Conservation (phyloP, 345 rosid genomes). For the Linum usitatissimum region DNA sequence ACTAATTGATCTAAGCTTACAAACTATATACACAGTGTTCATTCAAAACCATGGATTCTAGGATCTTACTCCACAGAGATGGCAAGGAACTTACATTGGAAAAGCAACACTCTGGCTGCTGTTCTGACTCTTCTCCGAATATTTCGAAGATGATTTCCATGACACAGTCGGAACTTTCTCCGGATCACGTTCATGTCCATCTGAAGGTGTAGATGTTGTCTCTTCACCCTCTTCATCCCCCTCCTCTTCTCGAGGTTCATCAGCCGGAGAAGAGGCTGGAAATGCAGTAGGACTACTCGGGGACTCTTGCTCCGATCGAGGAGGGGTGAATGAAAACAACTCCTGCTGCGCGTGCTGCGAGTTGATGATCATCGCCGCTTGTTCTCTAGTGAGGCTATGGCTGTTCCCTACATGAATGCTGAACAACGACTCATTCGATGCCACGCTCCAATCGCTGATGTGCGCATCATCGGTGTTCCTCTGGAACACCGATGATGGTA, state of each 20-base stretch:
- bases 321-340: conserved; percentile 24
- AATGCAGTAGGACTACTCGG: background rate
- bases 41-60: background rate
- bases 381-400: conserved; percentile 39
- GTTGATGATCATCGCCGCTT: conserved; percentile 12
- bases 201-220: conserved; percentile 1
- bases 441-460: conserved; percentile 42
- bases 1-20: background rate
- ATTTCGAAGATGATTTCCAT: conserved; percentile 27
- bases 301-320: conserved; percentile 10
- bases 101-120: conserved; percentile 40
- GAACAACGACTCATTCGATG: conserved; percentile 60
- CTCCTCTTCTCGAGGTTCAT: background rate
- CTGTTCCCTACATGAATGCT: conserved; percentile 48
- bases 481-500: conserved; percentile 47
- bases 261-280: background rate
- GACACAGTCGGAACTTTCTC: conserved; percentile 17
- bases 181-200: conserved; percentile 12
- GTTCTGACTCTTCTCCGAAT: conserved; percentile 34
- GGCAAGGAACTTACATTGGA: conserved; percentile 37
- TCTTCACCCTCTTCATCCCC: background rate
- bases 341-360: background rate
- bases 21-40: background rate
- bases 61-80: background rate
- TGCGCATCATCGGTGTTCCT: conserved; percentile 19